phyloP scores from a whole-genome alignment of 257 asterid species.

The Fraxinus americana region DNA sequence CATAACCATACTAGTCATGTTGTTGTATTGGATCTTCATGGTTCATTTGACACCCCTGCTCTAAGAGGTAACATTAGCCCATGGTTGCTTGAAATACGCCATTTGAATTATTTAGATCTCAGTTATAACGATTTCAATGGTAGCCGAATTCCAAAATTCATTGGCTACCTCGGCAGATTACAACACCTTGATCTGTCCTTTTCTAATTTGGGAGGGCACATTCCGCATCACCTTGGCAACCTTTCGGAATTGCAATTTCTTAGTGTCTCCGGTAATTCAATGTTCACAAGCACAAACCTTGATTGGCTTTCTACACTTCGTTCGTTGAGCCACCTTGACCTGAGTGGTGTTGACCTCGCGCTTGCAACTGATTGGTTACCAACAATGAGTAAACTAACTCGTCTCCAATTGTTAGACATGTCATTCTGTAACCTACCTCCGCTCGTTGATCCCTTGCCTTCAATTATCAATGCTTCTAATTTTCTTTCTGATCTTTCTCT shows the following conservation, averaged over 20 bases:
- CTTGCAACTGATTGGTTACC: no score
- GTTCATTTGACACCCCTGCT: no score
- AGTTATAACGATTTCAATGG: slow-evolving; percentile 16
- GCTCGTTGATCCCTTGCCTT: no score
- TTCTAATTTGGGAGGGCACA: slow-evolving; percentile 7
- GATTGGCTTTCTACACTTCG: slow-evolving; percentile 20
- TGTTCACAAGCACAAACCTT: slow-evolving; percentile 4
- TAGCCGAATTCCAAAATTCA: slow-evolving; percentile 12
- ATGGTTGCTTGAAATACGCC: slow-evolving; percentile 9
- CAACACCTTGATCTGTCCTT: neutral
- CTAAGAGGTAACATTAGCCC: no score
- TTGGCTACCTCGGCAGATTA: slow-evolving; percentile 13
- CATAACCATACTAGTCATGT: no score
- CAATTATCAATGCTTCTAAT: neutral
- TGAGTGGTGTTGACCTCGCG: neutral
- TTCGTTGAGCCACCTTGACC: slow-evolving; percentile 9
- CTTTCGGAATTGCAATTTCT: slow-evolving; percentile 15
- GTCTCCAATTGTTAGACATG: neutral
- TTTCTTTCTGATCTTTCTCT: neutral
- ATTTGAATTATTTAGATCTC: slow-evolving; percentile 20
- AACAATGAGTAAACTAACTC: no score
- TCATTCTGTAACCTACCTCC: neutral
- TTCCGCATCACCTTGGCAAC: slow-evolving; percentile 17
- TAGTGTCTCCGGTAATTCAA: neutral
- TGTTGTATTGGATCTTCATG: no score